Conservation (phyloP, 129 eudicot genomes). For the Pittosporum tobira region DNA sequence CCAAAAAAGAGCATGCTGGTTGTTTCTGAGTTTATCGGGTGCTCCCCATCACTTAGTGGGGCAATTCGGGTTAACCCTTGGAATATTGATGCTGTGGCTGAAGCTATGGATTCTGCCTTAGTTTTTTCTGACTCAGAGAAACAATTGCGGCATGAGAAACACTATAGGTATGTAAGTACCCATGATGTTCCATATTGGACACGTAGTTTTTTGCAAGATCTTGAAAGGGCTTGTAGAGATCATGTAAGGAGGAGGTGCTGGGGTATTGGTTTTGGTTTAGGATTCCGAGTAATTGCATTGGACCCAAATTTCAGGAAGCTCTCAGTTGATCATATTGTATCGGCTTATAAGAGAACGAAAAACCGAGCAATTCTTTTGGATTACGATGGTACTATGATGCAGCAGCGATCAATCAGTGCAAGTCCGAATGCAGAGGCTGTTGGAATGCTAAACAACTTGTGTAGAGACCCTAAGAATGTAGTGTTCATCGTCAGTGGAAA, state of each 20-base stretch:
- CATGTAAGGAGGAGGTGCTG: slow-evolving; percentile 81
- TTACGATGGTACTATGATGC: slow-evolving; percentile 65
- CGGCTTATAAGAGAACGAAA: slow-evolving; percentile 73
- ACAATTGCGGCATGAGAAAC: slow-evolving; percentile 87
- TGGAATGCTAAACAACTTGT: slow-evolving; percentile 48
- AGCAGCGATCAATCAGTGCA: slow-evolving; percentile 42
- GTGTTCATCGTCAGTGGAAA: slow-evolving; percentile 85
- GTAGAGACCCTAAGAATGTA: slow-evolving; percentile 68
- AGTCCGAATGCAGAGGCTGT: slow-evolving; percentile 54
- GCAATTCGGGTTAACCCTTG: slow-evolving; percentile 90
- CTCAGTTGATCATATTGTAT: slow-evolving; percentile 73
- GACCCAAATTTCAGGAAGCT: slow-evolving; percentile 80
- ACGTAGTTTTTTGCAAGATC: slow-evolving; percentile 75
- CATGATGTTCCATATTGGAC: slow-evolving; percentile 96
- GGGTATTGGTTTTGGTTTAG: slow-evolving; percentile 94
- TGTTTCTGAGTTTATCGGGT: slow-evolving; percentile 83
- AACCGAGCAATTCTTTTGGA: slow-evolving; percentile 80
- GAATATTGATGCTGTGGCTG: slow-evolving; percentile 83
- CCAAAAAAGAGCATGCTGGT: slow-evolving; percentile 91
- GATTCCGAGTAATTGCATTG: slow-evolving; percentile 76
- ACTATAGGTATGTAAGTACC: slow-evolving; percentile 69
- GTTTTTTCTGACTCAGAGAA: slow-evolving; percentile 57
- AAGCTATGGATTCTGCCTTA: slow-evolving; percentile 80
- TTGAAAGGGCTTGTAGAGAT: slow-evolving; percentile 78
- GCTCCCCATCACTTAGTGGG: slow-evolving; percentile 88